These are phyloP conservation scores for Exsudoporus frostii DNA, from an alignment of 768 basidiomycete genomes.

Conservation along the genomic window DNA sequence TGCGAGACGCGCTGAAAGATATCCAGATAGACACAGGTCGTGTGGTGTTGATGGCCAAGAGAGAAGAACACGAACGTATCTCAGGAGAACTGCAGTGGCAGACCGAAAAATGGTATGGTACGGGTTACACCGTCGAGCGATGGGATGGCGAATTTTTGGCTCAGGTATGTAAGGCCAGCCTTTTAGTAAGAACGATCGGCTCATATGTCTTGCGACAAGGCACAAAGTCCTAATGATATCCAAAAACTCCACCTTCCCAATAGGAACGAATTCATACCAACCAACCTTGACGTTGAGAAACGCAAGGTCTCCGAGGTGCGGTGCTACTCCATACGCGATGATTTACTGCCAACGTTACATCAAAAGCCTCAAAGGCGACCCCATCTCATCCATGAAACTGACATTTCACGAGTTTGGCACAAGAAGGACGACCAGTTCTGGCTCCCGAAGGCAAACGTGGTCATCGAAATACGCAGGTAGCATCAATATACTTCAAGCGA, in stretches of 20 bases:
- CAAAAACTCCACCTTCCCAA: constrained; percentile 73
- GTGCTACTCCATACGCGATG: background rate
- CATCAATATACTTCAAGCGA: constrained; percentile 3
- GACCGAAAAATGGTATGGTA: constrained; percentile 91
- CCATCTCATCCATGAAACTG: constrained; percentile 67
- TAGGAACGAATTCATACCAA: constrained; percentile 89
- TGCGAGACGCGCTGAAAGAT: constrained; percentile 58
- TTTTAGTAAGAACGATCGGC: background rate
- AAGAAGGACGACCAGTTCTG: constrained; percentile 98
- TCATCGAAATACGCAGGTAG: constrained; percentile 75
- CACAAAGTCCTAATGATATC: constrained; percentile 59
- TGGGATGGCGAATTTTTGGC: constrained; percentile 62
- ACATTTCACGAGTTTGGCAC: constrained; percentile 80
- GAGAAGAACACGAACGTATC: constrained; percentile 55
- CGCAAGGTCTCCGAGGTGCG: constrained; percentile 60
- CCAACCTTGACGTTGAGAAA: constrained; percentile 80
- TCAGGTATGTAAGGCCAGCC: constrained; percentile 36
- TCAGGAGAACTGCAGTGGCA: constrained; percentile 55
- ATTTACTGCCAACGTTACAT: constrained; percentile 1
- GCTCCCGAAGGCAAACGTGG: constrained; percentile 82
- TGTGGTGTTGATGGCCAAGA: constrained; percentile 77
- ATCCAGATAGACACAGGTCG: constrained; percentile 60
- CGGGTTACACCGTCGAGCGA: constrained; percentile 74
- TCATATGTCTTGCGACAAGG: constrained; percentile 39
- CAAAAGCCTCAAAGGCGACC: constrained; percentile 72